Percentiles rank a stretch among this genome's conserved stretches.
These are phyloP conservation scores for Boletus insuetus DNA, from an alignment of 768 basidiomycete genomes.

Conservation along the genomic window DNA sequence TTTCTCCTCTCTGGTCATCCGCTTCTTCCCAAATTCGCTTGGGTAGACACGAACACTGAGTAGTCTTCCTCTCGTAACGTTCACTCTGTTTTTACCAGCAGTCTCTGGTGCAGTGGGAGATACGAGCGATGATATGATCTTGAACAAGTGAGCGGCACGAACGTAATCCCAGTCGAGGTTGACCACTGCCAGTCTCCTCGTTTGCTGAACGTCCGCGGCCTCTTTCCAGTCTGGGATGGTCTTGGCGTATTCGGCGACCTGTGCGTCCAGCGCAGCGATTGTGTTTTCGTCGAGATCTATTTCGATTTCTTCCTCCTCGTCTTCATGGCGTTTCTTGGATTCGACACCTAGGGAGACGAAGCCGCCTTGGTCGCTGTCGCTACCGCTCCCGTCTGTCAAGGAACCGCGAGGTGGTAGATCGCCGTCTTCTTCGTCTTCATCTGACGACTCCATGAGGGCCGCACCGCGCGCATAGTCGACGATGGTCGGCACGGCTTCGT, in stretches of 20 bases:
- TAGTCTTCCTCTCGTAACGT: slow-evolving; percentile 60
- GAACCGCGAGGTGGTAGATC: neutral
- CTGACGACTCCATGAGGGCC: slow-evolving; percentile 83
- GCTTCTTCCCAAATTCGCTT: slow-evolving; percentile 88
- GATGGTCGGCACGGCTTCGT: slow-evolving; percentile 24
- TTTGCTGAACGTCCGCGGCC: slow-evolving; percentile 42
- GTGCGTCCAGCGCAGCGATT: slow-evolving; percentile 69
- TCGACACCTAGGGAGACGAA: slow-evolving; percentile 51
- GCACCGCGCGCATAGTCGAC: slow-evolving; percentile 91
- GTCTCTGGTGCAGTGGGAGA: slow-evolving; percentile 46
- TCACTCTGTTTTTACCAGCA: slow-evolving; percentile 2
- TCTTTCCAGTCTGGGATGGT: slow-evolving; percentile 44
- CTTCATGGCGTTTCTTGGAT: slow-evolving; percentile 31
- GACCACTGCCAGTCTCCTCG: slow-evolving; percentile 80
- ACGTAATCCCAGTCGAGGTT: slow-evolving; percentile 99
- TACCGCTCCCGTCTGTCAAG: slow-evolving; percentile 40
- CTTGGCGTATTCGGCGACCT: slow-evolving; percentile 60
- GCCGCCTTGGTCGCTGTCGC: slow-evolving; percentile 46
- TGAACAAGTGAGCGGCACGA: slow-evolving; percentile 84
- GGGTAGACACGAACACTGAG: slow-evolving; percentile 83
- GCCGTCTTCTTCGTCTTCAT: slow-evolving; percentile 55
- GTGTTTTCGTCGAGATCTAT: slow-evolving; percentile 81
- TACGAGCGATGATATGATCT: slow-evolving; percentile 86
- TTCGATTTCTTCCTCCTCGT: slow-evolving; percentile 44
- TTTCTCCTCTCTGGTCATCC: slow-evolving; percentile 81